A percentile compares a stretch with the other conserved stretches of the same genome.
Evolutionary conservation across 257 asterid genomes (phyloP).

Genomic region (Gardenia jasminoides): DNA sequence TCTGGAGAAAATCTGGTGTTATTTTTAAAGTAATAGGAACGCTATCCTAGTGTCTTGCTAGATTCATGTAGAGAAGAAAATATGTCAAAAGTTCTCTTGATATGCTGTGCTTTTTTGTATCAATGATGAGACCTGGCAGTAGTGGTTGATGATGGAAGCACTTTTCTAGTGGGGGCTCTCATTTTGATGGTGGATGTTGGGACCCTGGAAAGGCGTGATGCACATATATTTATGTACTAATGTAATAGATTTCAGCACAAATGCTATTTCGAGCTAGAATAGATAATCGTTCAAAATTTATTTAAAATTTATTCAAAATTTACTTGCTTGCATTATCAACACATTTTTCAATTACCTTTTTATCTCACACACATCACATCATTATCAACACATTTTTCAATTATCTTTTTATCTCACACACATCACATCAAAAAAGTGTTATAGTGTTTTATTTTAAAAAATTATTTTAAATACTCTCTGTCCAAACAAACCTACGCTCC

Average conservation of each 20-base stretch:
- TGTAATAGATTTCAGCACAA: constrained; percentile 35
- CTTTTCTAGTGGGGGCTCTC: constrained; percentile 47
- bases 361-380: too few relatives aligned
- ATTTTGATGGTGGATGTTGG: constrained; percentile 57
- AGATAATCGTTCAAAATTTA: too few relatives aligned
- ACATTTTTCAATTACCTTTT: too few relatives aligned
- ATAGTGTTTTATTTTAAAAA: too few relatives aligned
- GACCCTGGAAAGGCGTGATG: constrained; percentile 42
- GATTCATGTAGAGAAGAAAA: constrained; percentile 46
- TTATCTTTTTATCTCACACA: too few relatives aligned
- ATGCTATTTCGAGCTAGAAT: constrained; percentile 36
- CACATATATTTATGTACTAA: constrained; percentile 30
- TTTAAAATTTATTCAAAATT: too few relatives aligned
- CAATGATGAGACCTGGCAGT: constrained; percentile 47
- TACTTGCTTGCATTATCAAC: too few relatives aligned
- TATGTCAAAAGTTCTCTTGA: constrained; percentile 50
- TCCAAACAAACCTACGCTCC: too few relatives aligned
- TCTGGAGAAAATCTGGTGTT: constrained; percentile 26
- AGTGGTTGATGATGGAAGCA: constrained; percentile 58
- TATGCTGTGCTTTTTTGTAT: constrained; percentile 36
- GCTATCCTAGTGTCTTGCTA: constrained; percentile 29
- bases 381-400: too few relatives aligned
- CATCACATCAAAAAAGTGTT: too few relatives aligned
- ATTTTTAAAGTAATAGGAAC: constrained; percentile 37
- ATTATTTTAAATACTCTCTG: too few relatives aligned